phyloP scores from a whole-genome alignment of 1,284 basidiomycete genomes.

The Puccinia novopanici region DNA sequence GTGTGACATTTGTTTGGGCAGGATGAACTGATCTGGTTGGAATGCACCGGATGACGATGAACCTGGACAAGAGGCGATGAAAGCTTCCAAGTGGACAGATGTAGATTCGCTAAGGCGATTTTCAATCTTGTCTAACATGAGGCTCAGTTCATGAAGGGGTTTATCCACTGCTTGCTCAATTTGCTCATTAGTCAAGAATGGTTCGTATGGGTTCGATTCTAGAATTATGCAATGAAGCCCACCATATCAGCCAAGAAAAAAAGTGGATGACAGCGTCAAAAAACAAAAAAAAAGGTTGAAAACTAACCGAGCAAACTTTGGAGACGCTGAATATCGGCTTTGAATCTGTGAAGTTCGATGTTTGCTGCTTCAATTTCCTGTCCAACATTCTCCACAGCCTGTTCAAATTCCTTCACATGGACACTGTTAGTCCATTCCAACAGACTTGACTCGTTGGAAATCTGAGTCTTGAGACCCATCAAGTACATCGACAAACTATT shows the following conservation, averaged over 20 bases:
- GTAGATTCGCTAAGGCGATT: slow-evolving; percentile 17
- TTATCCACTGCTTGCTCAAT: slow-evolving; percentile 20
- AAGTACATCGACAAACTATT: slow-evolving; percentile 40
- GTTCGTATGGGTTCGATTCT: slow-evolving; percentile 33
- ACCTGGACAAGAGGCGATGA: slow-evolving; percentile 41
- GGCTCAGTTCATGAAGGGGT: slow-evolving; percentile 6
- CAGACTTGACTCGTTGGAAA: slow-evolving; percentile 34
- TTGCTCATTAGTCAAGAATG: slow-evolving; percentile 18
- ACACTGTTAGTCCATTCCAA: slow-evolving; percentile 34
- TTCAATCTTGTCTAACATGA: slow-evolving; percentile 23
- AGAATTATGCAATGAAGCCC: neutral
- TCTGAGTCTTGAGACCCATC: slow-evolving; percentile 39
- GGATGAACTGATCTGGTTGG: slow-evolving; percentile 46
- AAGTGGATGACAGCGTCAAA: neutral
- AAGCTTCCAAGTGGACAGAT: slow-evolving; percentile 29
- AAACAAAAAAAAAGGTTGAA: neutral
- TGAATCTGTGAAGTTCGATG: slow-evolving; percentile 4
- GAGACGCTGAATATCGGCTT: slow-evolving; percentile 14
- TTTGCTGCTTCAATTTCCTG: slow-evolving; percentile 9
- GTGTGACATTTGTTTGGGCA: slow-evolving; percentile 47
- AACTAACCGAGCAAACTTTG: slow-evolving; percentile 32
- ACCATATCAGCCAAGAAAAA: neutral
- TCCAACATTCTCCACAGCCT: slow-evolving; percentile 20
- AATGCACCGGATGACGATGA: slow-evolving; percentile 29
- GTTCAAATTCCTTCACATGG: slow-evolving; percentile 17